Base-by-base conservation (phyloP, 441 rosid species). In the Macaranga tanarius region DNA sequence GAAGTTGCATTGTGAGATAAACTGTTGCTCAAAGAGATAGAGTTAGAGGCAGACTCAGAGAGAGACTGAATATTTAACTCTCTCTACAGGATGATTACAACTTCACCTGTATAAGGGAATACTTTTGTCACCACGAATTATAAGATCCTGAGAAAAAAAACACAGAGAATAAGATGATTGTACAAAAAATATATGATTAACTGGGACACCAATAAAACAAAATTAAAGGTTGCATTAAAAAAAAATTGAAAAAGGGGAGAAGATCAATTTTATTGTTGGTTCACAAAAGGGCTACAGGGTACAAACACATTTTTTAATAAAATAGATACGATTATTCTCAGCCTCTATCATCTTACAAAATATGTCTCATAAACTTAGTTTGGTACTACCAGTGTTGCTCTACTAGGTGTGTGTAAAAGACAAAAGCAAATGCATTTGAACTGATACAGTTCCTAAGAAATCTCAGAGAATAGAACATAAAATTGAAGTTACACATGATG, bases 31-130 rank as follows among this genome's bases (percentile, higher is more conserved):
- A 68, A 19, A 5, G 15, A 34, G 55, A 57, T 0, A 34, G 20
- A 40, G 48, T 20, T 10, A 47, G 54, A 58, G 10, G 12, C 10
- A 56, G 42, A 44, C 60, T 1, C 15, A 26, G 15, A 63, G 11
- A 45, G 15, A 77, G 55, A 63, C 22, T 54, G 61, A 67, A 47
- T 20, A 20, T 62, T 61, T 54, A 67, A 73, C 59, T 16, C 42
- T 47, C 45, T 61, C 56, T 57, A 20, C 62, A 66, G 60, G 65
- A 68, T 63, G 73, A 67, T 38, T 56, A 84, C 67, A 67, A 85
- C 75, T 80, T 82, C 83, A 95, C 97, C 97, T 88, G 78, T 95
- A 95, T 69, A 95, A 82, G 23, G 94, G 99, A 74, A 95, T 84
- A 68, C 82, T 84, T 87, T 88, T 92, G 57, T 86, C 91, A 60